Evolutionary conservation across 2,329 filamentous ascomycete genomes (phyloP).

Genomic region (Tothia fuscella): DNA sequence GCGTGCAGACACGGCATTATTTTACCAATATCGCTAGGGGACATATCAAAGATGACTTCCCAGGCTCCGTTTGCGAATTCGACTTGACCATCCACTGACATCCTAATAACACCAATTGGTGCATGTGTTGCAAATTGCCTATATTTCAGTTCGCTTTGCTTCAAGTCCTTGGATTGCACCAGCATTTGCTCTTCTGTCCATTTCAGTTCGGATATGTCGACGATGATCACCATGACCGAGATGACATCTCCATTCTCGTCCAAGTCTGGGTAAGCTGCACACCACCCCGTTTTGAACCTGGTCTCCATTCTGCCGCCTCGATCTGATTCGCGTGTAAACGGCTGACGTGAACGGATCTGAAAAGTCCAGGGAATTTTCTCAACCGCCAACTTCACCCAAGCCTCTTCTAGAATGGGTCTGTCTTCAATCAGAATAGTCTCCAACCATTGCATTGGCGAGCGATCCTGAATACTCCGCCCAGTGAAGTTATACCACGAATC

Average conservation of each 20-base stretch:
- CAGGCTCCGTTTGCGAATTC: slow-evolving; percentile 9
- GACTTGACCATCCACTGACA: not conserved
- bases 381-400: slow-evolving; percentile 4
- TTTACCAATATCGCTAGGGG: not conserved
- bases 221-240: slow-evolving; percentile 6
- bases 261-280: slow-evolving; percentile 4
- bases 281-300: slow-evolving; percentile 4
- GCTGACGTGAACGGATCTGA: not conserved
- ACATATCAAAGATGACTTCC: not conserved
- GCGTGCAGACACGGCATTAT: too few relatives aligned
- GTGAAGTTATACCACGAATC: slow-evolving; percentile 1
- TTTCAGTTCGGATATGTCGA: slow-evolving; percentile 11
- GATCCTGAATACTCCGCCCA: not conserved
- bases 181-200: slow-evolving; percentile 5
- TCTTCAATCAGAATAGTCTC: slow-evolving; percentile 7
- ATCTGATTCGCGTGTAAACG: slow-evolving; percentile 3
- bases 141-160: slow-evolving; percentile 10
- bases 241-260: slow-evolving; percentile 1
- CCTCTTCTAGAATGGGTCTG: not conserved
- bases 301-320: slow-evolving; percentile 2
- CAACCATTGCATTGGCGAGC: slow-evolving; percentile 2
- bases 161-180: slow-evolving; percentile 3
- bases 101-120: slow-evolving; percentile 7
- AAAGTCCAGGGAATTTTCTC: slow-evolving; percentile 3
- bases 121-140: slow-evolving; percentile 9